These are phyloP conservation scores for Pseudocercospora pini-densiflorae DNA, from an alignment of 2,329 filamentous ascomycete species.

Conservation along the genomic window DNA sequence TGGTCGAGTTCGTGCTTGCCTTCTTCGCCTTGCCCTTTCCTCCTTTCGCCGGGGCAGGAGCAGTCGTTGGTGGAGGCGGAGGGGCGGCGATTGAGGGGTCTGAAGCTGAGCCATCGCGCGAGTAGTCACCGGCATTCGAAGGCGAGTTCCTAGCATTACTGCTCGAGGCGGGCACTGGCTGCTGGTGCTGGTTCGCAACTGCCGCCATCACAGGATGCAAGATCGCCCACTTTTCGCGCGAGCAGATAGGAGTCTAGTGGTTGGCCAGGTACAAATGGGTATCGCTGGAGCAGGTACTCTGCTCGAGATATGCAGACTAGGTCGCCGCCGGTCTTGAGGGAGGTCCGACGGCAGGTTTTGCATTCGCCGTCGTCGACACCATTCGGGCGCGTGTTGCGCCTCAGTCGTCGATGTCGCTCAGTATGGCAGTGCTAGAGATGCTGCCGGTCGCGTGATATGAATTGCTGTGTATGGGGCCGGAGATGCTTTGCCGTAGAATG, in stretches of 20 bases:
- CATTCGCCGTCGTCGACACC: constrained; percentile 14
- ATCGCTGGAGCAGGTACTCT: background rate
- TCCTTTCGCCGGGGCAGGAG: constrained; percentile 63
- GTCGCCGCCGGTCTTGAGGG: constrained; percentile 16
- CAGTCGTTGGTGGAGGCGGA: constrained; percentile 49
- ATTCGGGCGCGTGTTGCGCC: constrained; percentile 8
- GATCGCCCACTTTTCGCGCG: background rate
- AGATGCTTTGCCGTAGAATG: background rate
- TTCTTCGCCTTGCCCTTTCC: constrained; percentile 71
- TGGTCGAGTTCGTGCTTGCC: constrained; percentile 67
- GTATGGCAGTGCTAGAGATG: background rate
- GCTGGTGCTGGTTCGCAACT: constrained; percentile 37
- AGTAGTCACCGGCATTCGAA: constrained; percentile 35
- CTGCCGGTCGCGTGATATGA: background rate
- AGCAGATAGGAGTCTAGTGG: background rate
- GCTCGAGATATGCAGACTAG: background rate
- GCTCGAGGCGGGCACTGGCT: constrained; percentile 28
- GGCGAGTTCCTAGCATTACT: constrained; percentile 35
- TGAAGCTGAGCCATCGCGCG: constrained; percentile 36
- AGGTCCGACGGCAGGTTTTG: constrained; percentile 23
- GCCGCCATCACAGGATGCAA: constrained; percentile 36
- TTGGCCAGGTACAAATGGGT: background rate
- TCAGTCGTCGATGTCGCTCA: background rate
- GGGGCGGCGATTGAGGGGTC: constrained; percentile 39
- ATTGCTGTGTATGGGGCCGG: background rate